These are phyloP conservation scores for Lactarius tabidus DNA, from an alignment of 768 basidiomycete genomes.

Conservation along the genomic window DNA sequence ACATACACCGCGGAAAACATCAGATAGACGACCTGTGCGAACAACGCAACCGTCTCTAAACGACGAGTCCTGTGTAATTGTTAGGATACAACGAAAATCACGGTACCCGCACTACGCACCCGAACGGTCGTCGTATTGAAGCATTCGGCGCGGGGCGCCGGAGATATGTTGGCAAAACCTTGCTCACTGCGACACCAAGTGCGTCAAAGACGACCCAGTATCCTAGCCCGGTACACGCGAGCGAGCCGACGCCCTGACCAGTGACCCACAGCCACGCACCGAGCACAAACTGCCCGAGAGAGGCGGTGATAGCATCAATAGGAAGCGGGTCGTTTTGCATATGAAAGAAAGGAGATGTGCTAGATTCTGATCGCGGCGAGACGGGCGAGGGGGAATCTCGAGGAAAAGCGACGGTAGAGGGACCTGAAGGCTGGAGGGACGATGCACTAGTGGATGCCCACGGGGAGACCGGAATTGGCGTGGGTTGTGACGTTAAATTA, in stretches of 20 bases:
- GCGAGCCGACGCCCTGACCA: conserved; percentile 84
- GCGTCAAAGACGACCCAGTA: conserved; percentile 98
- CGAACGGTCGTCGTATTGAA: conserved; percentile 46
- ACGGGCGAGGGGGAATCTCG: conserved; percentile 5
- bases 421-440: conserved; percentile 26
- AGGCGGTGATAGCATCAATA: conserved; percentile 21
- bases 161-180: conserved; percentile 45
- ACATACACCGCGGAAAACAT: conserved; percentile 95
- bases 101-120: conserved; percentile 40
- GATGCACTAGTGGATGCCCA: conserved; percentile 63
- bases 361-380: conserved; percentile 9
- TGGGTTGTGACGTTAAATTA: conserved; percentile 53
- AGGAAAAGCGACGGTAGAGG: conserved; percentile 10
- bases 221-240: conserved; percentile 86
- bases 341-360: conserved; percentile 14
- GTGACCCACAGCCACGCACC: conserved; percentile 82
- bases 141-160: conserved; percentile 32
- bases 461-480: conserved; percentile 58
- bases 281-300: conserved; percentile 50
- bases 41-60: conserved; percentile 66
- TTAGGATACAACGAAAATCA: not conserved
- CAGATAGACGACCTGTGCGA: conserved; percentile 89
- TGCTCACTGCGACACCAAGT: conserved; percentile 62
- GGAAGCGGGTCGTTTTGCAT: conserved; percentile 13
- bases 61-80: conserved; percentile 51